Base-by-base conservation (phyloP, 345 rosid species). In the Hevea brasiliensis region DNA sequence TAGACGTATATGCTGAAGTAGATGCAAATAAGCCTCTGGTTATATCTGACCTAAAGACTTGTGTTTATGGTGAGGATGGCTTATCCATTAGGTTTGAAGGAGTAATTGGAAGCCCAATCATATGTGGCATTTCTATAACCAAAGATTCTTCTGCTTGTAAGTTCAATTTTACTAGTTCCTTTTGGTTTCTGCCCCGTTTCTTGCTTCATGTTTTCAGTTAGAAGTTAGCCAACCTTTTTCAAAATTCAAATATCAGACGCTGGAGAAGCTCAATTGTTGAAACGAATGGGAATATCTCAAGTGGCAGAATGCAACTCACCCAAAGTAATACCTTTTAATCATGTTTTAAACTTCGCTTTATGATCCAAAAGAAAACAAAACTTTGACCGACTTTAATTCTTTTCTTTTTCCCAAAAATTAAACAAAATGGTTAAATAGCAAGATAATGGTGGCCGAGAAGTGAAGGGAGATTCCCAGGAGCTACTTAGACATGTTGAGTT, bases 11-110 rank as follows among this genome's bases (percentile, higher is more conserved):
- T 80, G 81, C 88, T 48, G 84, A 75, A 77, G 89, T 88, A 35
- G 92, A 87, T 53, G 87, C 85, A 63, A 86, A 83, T 66, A 80
- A 79, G 63, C 88, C 88, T 53, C 79, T 88, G 76, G 85, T 84
- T 74, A 75, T 88, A 71, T 76, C 88, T 70, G 81, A 83, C 77
- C 60, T 88, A 61, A 78, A 82, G 79, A 79, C 84, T 81, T 82
- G 75, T 59, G 84, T 88, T 70, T 80, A 78, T 72, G 70, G n/a
- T 12, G 83, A 74, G 42, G 85, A 80, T 37, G 86, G 80, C 63
- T 81, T 88, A 67, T 64, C 79, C 57, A 81, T 88, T 73, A 85
- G 92, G 59, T 86, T 88, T 76, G 85, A 88, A 80, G 89, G 92
- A 60, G 82, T 84, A 61, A 78, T 68, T 3, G 84, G 89, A 72